Conservation (phyloP, 2,329 filamentous ascomycete genomes). For the Fusarium piperis region DNA sequence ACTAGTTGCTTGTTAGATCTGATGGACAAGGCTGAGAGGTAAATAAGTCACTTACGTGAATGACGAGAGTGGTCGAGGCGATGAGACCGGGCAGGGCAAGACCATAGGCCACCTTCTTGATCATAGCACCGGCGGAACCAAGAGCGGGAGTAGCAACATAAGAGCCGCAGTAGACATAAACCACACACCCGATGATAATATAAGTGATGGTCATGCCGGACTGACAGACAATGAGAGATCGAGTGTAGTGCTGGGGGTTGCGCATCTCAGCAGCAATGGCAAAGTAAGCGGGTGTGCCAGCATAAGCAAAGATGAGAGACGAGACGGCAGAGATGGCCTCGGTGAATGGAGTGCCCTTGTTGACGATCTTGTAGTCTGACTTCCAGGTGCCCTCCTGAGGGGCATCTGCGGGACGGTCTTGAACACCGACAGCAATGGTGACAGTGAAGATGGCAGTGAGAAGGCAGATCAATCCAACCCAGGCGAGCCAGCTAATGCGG, state of each 20-base stretch:
- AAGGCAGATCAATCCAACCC: neutral
- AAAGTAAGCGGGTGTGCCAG: neutral
- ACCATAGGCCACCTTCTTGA: constrained; percentile 1
- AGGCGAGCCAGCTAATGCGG: neutral
- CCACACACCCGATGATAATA: neutral
- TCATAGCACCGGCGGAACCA: neutral
- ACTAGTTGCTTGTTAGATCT: neutral
- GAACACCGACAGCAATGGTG: constrained; percentile 47
- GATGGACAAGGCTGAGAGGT: neutral
- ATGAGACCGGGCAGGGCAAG: neutral
- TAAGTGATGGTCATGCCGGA: neutral
- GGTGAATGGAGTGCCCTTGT: neutral
- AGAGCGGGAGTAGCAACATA: constrained; percentile 2
- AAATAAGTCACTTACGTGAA: neutral
- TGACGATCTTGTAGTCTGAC: neutral
- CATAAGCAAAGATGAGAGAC: neutral
- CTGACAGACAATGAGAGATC: neutral
- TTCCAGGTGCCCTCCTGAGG: neutral
- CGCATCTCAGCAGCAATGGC: neutral
- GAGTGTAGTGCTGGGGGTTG: neutral
- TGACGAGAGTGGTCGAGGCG: neutral
- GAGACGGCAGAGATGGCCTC: neutral
- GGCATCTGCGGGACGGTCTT: neutral
- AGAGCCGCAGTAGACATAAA: neutral
- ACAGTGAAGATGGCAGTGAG: constrained; percentile 44